phyloP scores from a whole-genome alignment of 345 rosid genomes.

The Hevea brasiliensis region DNA sequence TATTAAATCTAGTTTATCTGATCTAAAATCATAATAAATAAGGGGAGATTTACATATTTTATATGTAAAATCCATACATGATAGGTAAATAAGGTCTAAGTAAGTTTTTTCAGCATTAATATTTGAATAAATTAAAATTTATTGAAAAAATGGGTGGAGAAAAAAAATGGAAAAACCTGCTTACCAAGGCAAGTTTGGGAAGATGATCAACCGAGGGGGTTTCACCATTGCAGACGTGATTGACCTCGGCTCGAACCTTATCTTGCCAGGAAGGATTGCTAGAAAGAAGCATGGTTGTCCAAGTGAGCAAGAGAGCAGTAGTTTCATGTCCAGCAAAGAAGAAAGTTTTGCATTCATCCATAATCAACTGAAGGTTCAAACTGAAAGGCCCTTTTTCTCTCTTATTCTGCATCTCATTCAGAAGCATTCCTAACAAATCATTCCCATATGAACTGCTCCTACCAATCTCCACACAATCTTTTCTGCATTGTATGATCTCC shows the following conservation, averaged over 20 bases:
- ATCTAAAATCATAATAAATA: too few species aligned
- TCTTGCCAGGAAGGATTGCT: slow-evolving; percentile 89
- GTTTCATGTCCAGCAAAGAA: slow-evolving; percentile 98
- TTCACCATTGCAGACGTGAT: slow-evolving; percentile 61
- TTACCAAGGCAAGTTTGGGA: slow-evolving; percentile 69
- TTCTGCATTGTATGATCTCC: slow-evolving; percentile 82
- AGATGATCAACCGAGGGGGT: slow-evolving; percentile 69
- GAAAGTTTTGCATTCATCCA: slow-evolving; percentile 98
- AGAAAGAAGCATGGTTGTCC: slow-evolving; percentile 89
- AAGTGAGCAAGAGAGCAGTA: slow-evolving; percentile 80
- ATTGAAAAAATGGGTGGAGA: not conserved
- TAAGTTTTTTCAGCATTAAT: too few species aligned
- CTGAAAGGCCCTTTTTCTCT: slow-evolving; percentile 33
- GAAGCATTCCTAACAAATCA: slow-evolving; percentile 74
- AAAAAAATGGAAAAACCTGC: not conserved
- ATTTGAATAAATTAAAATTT: too few species aligned
- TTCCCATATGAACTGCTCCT: slow-evolving; percentile 76
- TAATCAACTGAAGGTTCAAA: slow-evolving; percentile 64
- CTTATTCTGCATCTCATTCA: slow-evolving; percentile 67
- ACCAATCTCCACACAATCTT: slow-evolving; percentile 72
- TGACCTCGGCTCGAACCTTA: slow-evolving; percentile 63
- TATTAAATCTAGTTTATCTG: too few species aligned
- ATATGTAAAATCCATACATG: too few species aligned
- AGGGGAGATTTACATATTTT: too few species aligned
- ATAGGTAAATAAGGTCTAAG: too few species aligned